Evolutionary conservation across 2,329 filamentous ascomycete genomes (phyloP), one percentile per base, ranked within the genome.

Genomic region (Coniochaeta sp.): DNA sequence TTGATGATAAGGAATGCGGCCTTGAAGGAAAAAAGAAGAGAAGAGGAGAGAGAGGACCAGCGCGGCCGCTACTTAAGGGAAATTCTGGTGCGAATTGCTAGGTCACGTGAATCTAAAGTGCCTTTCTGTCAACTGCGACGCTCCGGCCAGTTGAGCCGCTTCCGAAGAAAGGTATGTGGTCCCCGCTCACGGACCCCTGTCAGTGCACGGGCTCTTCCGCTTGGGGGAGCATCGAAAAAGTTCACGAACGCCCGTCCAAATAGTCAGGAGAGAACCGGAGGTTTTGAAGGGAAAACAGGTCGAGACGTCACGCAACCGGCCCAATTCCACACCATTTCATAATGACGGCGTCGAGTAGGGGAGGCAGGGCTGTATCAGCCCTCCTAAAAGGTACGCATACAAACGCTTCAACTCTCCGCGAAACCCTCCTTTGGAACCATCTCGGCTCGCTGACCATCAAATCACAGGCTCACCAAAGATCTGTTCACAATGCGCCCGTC

Each of bases 1-100:
- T 84, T 91, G 89, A 91, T 82, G 91, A 96, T 96, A 96, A 96
- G 91, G 90, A 86, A 82, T 79, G 74, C 82, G 87, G 88, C 86
- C 86, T 76, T 74, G 69, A 60, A 58, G 70, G 67, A 68, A 61
- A 65, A 63, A 63, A 54, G 58, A 52, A 62, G 61, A 57, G 60
- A 56, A 63, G 71, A 61, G 71, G 63, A 59, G 66, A 60, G 48
- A 60, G 54, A 55, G 22, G 52, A 51, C 26, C 50, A 51, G 26
- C 52, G 50, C 45, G 38, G 51, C 65, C 67, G 61, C 12, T 5
- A n/a, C 22, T 18, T 47, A 31, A 31, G 14, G 45, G 16, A 47
- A 47, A 31, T 47, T 47, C 26, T 16, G 24, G 42, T 47, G 45
- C 45, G n/a, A 24, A 24, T n/a, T 22, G n/a, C 3, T 26, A 14